These are phyloP conservation scores for Eucalyptus curtisii DNA, from an alignment of 345 rosid genomes.

Conservation along the genomic window DNA sequence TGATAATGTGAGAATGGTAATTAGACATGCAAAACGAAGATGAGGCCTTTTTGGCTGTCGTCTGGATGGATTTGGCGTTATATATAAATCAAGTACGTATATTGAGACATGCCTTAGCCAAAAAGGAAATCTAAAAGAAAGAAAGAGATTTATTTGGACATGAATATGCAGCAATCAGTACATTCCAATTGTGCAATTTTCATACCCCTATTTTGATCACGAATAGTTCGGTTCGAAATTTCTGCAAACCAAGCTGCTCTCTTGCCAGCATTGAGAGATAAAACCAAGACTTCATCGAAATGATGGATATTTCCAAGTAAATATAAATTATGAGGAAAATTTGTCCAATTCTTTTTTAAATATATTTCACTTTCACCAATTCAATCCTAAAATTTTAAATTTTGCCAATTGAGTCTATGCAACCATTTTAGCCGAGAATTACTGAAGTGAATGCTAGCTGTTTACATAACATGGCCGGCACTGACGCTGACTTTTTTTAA, in stretches of 20 bases:
- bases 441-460: fast-evolving
- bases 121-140: background rate
- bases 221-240: too few species aligned
- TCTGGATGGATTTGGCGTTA: background rate
- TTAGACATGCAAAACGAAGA: background rate
- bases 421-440: too few species aligned
- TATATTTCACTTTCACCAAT: background rate
- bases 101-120: background rate
- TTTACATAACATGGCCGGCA: too few species aligned
- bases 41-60: background rate
- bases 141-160: too few species aligned
- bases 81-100: background rate
- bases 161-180: background rate
- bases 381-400: too few species aligned
- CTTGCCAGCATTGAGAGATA: background rate
- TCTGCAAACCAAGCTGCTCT: background rate
- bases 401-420: background rate
- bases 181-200: background rate
- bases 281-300: background rate
- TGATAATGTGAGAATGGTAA: background rate
- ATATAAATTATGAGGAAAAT: background rate
- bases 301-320: background rate
- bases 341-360: background rate
- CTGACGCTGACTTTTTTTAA: fast-evolving
- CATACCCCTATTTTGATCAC: background rate